Conservation (phyloP, 1,139 yeast species). For the Geotrichum citri-aurantii region DNA sequence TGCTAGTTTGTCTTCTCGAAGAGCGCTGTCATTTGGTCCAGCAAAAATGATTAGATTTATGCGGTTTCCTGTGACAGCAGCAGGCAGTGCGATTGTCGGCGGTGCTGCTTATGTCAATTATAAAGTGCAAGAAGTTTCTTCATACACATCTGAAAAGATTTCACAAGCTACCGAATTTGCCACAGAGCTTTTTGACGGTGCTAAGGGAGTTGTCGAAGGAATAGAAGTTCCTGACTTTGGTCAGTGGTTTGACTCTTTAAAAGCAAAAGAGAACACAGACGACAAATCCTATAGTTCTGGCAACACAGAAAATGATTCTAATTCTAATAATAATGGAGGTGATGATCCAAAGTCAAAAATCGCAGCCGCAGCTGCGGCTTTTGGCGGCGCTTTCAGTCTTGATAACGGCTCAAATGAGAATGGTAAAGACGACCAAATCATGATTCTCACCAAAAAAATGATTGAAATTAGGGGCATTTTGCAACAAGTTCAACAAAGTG, state of each 20-base stretch:
- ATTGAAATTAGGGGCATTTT: slow-evolving; percentile 84
- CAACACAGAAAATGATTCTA: background rate
- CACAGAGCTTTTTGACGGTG: slow-evolving; percentile 37
- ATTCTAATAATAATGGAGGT: slow-evolving; percentile 22
- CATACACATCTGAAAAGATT: slow-evolving; percentile 61
- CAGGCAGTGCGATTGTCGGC: slow-evolving; percentile 90
- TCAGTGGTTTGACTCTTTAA: slow-evolving; percentile 20
- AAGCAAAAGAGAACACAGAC: slow-evolving; percentile 16
- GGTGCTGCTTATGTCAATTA: slow-evolving; percentile 90
- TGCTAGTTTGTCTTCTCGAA: background rate
- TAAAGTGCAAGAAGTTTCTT: slow-evolving; percentile 82
- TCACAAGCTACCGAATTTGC: slow-evolving; percentile 51
- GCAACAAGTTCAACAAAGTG: slow-evolving; percentile 69
- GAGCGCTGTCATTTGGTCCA: slow-evolving; percentile 9
- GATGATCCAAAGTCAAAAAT: slow-evolving; percentile 29
- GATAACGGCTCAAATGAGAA: slow-evolving; percentile 30
- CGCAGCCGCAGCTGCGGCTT: slow-evolving; percentile 32
- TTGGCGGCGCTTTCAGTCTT: slow-evolving; percentile 36
- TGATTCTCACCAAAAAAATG: slow-evolving; percentile 88
- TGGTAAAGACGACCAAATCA: slow-evolving; percentile 47
- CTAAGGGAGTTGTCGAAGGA: slow-evolving; percentile 26
- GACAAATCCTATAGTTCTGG: slow-evolving; percentile 7
- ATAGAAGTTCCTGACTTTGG: slow-evolving; percentile 27
- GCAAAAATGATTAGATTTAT: slow-evolving; percentile 5
- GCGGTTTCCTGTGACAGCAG: slow-evolving; percentile 43